Percentiles rank a stretch among this genome's conserved stretches.
These are phyloP conservation scores for Ogataea trehalophila DNA, from an alignment of 805 yeast species.

Conservation along the genomic window DNA sequence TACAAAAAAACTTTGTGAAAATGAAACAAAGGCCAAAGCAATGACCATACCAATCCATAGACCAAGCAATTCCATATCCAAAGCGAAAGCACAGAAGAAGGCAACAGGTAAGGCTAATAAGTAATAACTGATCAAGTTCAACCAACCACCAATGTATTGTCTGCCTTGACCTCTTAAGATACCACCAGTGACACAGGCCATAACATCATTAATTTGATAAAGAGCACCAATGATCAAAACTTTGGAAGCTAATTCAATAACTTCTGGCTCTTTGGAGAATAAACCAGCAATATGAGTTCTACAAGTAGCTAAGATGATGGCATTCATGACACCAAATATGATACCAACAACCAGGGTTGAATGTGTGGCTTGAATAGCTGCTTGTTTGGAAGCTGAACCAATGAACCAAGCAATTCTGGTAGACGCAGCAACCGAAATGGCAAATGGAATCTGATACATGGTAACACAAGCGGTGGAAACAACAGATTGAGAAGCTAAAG, in stretches of 20 bases:
- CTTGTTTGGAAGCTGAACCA: constrained; percentile 33
- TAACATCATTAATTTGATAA: constrained; percentile 67
- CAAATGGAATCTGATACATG: constrained; percentile 54
- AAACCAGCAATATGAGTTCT: constrained; percentile 40
- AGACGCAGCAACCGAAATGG: constrained; percentile 53
- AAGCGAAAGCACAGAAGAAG: constrained; percentile 46
- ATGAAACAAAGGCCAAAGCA: constrained; percentile 47
- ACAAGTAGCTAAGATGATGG: constrained; percentile 39
- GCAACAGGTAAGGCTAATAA: constrained; percentile 61
- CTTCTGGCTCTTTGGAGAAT: constrained; percentile 59
- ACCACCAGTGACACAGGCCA: constrained; percentile 71
- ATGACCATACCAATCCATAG: constrained; percentile 58
- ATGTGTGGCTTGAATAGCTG: constrained; percentile 35
- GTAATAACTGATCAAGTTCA: constrained; percentile 55
- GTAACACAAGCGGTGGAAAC: constrained; percentile 41
- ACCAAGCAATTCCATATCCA: constrained; percentile 49
- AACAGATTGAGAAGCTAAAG: constrained; percentile 49
- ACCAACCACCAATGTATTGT: constrained; percentile 57
- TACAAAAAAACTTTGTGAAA: constrained; percentile 35
- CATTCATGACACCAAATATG: constrained; percentile 40
- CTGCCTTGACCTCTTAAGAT: constrained; percentile 76
- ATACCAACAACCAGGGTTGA: constrained; percentile 34
- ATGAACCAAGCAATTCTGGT: constrained; percentile 54
- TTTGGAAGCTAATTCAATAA: constrained; percentile 42
- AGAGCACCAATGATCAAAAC: constrained; percentile 61